Evolutionary conservation across 345 rosid species (phyloP).

Genomic region (Corchorus olitorius): DNA sequence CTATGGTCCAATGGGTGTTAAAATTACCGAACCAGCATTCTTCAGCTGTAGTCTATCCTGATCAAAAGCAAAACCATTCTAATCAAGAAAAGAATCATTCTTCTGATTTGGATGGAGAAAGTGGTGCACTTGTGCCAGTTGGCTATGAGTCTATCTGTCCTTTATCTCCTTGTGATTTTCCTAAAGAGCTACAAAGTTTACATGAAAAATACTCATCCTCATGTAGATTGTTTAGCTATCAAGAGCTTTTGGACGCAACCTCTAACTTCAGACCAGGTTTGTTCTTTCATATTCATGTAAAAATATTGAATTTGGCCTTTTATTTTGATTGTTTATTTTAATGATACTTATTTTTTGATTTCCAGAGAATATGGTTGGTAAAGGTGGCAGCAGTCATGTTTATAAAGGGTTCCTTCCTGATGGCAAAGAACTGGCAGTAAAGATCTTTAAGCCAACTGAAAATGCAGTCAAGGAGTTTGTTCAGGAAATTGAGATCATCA

Average conservation of each 20-base stretch:
- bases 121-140: constrained; percentile 48
- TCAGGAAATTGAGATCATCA: constrained; percentile 79
- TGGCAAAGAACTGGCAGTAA: constrained; percentile 92
- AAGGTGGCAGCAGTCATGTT: constrained; percentile 92
- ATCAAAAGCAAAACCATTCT: constrained; percentile 48
- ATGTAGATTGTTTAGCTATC: constrained; percentile 78
- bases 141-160: constrained; percentile 40
- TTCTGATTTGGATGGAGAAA: constrained; percentile 55
- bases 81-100: constrained; percentile 35
- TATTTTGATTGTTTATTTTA: constrained; percentile 10
- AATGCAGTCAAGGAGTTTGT: constrained; percentile 69
- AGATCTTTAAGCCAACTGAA: constrained; percentile 73
- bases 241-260: constrained; percentile 73
- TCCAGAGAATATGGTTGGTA: constrained; percentile 87
- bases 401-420: constrained; percentile 81
- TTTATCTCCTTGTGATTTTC: constrained; percentile 47
- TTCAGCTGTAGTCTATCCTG: constrained; percentile 62
- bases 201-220: constrained; percentile 71
- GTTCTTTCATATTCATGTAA: constrained; percentile 14
- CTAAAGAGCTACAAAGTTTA: constrained; percentile 65
- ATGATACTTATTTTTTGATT: constrained; percentile 24
- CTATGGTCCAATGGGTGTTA: constrained; percentile 49
- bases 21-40: constrained; percentile 58
- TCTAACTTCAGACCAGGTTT: constrained; percentile 71
- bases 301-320: constrained; percentile 11